phyloP scores from a whole-genome alignment of 108 stramenopile species.

The Cyclostephanos tholiformis region DNA sequence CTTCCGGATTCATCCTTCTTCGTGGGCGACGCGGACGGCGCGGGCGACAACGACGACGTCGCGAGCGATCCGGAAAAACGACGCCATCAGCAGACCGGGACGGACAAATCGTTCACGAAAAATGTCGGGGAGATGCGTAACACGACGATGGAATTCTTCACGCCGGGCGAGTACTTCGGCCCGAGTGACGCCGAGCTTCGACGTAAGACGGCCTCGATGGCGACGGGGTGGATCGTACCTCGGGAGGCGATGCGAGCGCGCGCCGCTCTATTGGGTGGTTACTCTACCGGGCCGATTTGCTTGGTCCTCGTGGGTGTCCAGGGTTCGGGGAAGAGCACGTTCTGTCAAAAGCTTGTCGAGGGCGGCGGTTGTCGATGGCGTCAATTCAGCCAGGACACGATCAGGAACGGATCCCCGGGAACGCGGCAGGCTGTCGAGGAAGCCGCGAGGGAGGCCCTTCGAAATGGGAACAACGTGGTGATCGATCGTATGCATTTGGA shows the following conservation, averaged over 20 bases:
- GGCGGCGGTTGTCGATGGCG: constrained; percentile 54
- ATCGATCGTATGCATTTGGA: constrained; percentile 87
- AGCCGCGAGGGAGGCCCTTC: constrained; percentile 43
- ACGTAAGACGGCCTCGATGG: constrained; percentile 7
- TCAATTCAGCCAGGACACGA: constrained; percentile 82
- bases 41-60: constrained; percentile 20
- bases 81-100: constrained; percentile 69
- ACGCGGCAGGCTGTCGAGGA: constrained; percentile 71
- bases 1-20: constrained; percentile 69
- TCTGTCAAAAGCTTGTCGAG: constrained; percentile 54
- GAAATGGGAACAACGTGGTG: constrained; percentile 56
- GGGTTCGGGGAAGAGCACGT: constrained; percentile 77
- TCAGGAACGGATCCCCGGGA: constrained; percentile 77
- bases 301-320: constrained; percentile 73
- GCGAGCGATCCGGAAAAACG: constrained; percentile 9
- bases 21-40: constrained; percentile 76
- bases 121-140: constrained; percentile 51
- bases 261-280: constrained; percentile 64
- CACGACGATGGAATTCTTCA: constrained; percentile 57
- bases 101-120: constrained; percentile 69
- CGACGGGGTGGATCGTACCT: constrained; percentile 29
- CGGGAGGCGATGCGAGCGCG: constrained; percentile 46
- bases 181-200: constrained; percentile 56
- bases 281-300: constrained; percentile 55
- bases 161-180: constrained; percentile 71